Percentiles rank a stretch among this genome's conserved stretches.
These are phyloP conservation scores for Miscanthus sacchariflorus DNA, from an alignment of 202 grass and related monocot genomes.

Conservation along the genomic window DNA sequence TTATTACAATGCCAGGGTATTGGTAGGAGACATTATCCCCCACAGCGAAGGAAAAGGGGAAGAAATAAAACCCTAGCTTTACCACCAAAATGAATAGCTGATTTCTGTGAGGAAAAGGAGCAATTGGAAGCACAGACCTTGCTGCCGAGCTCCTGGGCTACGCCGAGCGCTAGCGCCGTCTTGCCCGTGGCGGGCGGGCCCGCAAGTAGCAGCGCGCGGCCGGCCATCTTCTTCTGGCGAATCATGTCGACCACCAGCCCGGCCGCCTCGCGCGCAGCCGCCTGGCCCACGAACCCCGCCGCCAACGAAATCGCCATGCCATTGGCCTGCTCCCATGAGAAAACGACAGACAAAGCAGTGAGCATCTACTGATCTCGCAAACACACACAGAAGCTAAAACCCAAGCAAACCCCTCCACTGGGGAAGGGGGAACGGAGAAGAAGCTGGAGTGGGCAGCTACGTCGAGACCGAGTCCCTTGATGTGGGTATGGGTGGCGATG, in stretches of 20 bases:
- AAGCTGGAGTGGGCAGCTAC: conserved; percentile 46
- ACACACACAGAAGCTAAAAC: conserved; percentile 41
- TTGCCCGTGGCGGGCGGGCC: conserved; percentile 92
- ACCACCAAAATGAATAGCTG: neutral
- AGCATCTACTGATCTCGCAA: conserved; percentile 26
- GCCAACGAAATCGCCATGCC: conserved; percentile 67
- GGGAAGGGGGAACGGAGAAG: neutral
- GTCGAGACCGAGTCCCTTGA: conserved; percentile 99
- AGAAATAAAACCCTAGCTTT: conserved; percentile 1
- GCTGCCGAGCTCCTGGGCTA: conserved; percentile 95
- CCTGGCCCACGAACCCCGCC: conserved; percentile 86
- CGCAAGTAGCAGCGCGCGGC: conserved; percentile 79
- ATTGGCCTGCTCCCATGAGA: conserved; percentile 50
- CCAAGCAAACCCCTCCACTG: conserved; percentile 58
- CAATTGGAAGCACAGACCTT: conserved; percentile 63
- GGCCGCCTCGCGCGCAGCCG: conserved; percentile 68
- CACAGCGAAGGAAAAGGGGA: neutral
- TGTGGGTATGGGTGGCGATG: conserved; percentile 93
- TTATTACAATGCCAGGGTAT: neutral
- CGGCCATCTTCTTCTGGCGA: conserved; percentile 97
- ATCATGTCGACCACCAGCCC: conserved; percentile 90
- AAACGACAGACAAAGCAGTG: neutral
- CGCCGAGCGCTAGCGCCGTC: conserved; percentile 86
- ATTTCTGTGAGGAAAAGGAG: neutral
- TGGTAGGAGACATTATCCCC: neutral